A percentile compares a stretch with the other conserved stretches of the same genome.
These are phyloP conservation scores for Aurantiochytrium sp. DNA, from an alignment of 108 stramenopile genomes.

Conservation along the genomic window DNA sequence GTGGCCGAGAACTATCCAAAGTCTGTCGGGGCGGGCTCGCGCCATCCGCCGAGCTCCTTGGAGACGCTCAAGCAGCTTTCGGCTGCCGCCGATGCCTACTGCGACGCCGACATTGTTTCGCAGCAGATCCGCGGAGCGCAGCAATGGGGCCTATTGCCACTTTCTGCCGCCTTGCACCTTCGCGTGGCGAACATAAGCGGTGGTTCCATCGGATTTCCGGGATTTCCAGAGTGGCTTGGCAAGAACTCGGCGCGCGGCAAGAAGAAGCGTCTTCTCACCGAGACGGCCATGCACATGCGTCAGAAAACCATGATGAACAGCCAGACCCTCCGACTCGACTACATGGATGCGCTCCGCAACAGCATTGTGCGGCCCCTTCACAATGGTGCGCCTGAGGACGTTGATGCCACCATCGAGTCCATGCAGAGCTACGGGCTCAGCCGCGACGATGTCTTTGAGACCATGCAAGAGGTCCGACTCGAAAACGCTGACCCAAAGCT, in stretches of 20 bases:
- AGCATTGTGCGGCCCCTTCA: slow-evolving; percentile 32
- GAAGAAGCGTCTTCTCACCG: slow-evolving; percentile 65
- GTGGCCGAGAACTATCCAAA: slow-evolving; percentile 88
- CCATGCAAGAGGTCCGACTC: slow-evolving; percentile 65
- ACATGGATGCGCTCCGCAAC: slow-evolving; percentile 62
- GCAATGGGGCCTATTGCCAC: slow-evolving; percentile 85
- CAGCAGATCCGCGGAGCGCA: slow-evolving; percentile 69
- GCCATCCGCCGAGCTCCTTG: slow-evolving; percentile 32
- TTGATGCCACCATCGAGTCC: slow-evolving; percentile 58
- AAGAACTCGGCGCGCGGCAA: slow-evolving; percentile 79
- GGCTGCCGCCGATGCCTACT: slow-evolving; percentile 69
- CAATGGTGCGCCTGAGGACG: neutral
- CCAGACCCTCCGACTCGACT: slow-evolving; percentile 63
- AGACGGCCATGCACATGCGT: slow-evolving; percentile 77
- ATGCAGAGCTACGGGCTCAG: slow-evolving; percentile 89
- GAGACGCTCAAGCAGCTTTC: slow-evolving; percentile 51
- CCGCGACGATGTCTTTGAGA: slow-evolving; percentile 85
- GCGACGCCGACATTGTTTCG: slow-evolving; percentile 74
- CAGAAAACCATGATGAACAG: slow-evolving; percentile 47
- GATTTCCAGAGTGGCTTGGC: slow-evolving; percentile 88
- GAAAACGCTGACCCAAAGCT: neutral
- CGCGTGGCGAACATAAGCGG: slow-evolving; percentile 74
- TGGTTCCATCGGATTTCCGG: slow-evolving; percentile 71
- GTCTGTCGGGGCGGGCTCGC: slow-evolving; percentile 27
- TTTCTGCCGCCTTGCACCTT: slow-evolving; percentile 66